Conservation (phyloP, 768 basidiomycete genomes). For the Cyclocybe aegerita region DNA sequence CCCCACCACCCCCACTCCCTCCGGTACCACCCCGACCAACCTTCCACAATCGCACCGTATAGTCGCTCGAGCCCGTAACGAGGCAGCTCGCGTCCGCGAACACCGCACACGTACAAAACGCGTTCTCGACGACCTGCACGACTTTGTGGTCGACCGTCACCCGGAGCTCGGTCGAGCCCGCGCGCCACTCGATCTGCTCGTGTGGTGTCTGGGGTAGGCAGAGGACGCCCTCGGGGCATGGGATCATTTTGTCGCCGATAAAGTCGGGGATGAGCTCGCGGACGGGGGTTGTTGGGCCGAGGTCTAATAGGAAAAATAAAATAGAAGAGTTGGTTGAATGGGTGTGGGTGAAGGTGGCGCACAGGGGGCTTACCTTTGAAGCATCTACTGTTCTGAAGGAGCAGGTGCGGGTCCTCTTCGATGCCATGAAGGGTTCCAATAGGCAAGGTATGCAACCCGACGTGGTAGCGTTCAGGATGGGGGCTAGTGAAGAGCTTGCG, state of each 20-base stretch:
- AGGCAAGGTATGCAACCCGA: slow-evolving; percentile 74
- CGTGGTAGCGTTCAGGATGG: slow-evolving; percentile 74
- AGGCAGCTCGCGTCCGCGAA: slow-evolving; percentile 76
- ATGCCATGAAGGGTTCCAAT: slow-evolving; percentile 72
- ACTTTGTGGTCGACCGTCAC: slow-evolving; percentile 66
- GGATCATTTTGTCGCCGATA: slow-evolving; percentile 54
- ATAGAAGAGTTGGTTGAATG: neutral
- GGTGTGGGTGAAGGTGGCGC: neutral
- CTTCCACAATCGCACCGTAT: slow-evolving; percentile 84
- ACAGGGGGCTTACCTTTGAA: slow-evolving; percentile 47
- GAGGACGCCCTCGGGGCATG: slow-evolving; percentile 59
- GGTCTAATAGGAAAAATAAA: slow-evolving; percentile 32
- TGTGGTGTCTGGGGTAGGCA: slow-evolving; percentile 59
- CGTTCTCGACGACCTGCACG: slow-evolving; percentile 76
- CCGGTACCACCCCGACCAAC: slow-evolving; percentile 38
- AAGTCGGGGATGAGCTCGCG: slow-evolving; percentile 55
- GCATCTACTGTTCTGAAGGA: slow-evolving; percentile 55
- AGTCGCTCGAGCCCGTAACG: slow-evolving; percentile 79
- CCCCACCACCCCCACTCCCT: no score
- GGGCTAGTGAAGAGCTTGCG: slow-evolving; percentile 75
- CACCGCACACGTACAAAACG: slow-evolving; percentile 67
- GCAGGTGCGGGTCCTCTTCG: slow-evolving; percentile 77
- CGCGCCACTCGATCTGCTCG: slow-evolving; percentile 71
- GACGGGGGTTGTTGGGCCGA: slow-evolving; percentile 47
- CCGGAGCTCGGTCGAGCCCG: slow-evolving; percentile 54